Evolutionary conservation across 148 eudicot species (phyloP).

Genomic region (Camellia japonica): DNA sequence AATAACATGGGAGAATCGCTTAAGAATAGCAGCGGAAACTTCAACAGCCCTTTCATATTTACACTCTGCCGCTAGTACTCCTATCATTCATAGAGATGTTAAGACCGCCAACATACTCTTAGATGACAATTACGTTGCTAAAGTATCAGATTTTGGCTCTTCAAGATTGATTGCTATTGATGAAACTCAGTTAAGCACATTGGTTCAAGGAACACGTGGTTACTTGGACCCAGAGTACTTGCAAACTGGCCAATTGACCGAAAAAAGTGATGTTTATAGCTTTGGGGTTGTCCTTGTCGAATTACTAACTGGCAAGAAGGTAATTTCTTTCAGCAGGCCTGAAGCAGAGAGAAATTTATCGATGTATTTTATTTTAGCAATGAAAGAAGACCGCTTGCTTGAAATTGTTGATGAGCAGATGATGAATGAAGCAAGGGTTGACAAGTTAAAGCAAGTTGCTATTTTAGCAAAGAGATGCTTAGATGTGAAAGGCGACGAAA

Average conservation of each 20-base stretch:
- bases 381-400: conserved; percentile 9
- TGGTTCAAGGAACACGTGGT: neutral
- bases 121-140: neutral
- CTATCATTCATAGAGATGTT: neutral
- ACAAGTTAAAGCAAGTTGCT: neutral
- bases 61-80: conserved; percentile 4
- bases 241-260: neutral
- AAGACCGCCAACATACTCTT: neutral
- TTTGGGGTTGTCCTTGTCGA: conserved; percentile 45
- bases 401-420: neutral
- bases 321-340: neutral
- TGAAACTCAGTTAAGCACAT: neutral
- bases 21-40: neutral
- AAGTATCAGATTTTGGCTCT: neutral
- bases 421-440: neutral
- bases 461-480: conserved; percentile 4
- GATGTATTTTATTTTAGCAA: neutral
- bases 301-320: neutral
- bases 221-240: neutral
- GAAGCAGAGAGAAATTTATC: neutral
- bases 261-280: conserved; percentile 57
- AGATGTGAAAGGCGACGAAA: neutral
- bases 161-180: neutral
- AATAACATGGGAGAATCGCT: neutral
- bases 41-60: neutral